phyloP scores from a whole-genome alignment of 2,329 filamentous ascomycete genomes.

The Botrytis galanthina region DNA sequence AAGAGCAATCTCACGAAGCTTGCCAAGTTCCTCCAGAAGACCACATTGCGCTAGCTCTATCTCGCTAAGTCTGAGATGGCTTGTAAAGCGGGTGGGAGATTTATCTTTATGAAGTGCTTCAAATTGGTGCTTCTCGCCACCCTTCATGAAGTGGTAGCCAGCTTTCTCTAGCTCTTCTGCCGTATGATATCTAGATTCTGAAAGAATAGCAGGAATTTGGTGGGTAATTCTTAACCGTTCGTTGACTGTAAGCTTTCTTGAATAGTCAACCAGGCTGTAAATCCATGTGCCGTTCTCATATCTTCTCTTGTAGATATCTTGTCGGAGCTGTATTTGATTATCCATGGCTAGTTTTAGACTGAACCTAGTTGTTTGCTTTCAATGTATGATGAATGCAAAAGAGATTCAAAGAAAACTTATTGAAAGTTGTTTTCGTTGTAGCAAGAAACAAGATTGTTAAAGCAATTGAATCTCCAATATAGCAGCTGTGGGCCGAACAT shows the following conservation, averaged over 20 bases:
- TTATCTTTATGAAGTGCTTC: neutral
- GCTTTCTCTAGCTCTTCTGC: neutral
- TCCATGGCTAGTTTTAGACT: neutral
- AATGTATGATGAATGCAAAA: neutral
- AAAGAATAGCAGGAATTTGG: neutral
- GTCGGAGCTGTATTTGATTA: neutral
- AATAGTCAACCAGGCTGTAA: neutral
- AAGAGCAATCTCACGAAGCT: neutral
- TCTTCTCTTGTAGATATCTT: neutral
- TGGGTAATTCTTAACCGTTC: neutral
- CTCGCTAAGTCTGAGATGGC: neutral
- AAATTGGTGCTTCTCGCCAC: conserved; percentile 1
- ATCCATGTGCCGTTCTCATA: neutral
- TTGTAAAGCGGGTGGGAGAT: neutral
- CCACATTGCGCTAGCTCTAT: neutral
- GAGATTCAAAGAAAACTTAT: neutral
- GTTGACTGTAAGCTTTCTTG: neutral
- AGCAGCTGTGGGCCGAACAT: neutral
- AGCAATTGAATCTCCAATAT: neutral
- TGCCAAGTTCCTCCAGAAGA: neutral
- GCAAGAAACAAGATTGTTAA: neutral
- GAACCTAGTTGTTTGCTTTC: neutral
- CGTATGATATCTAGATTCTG: neutral
- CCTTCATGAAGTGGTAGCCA: neutral
- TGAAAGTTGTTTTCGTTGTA: neutral